A percentile compares a stretch with the other conserved stretches of the same genome.
phyloP scores from a whole-genome alignment of 2,329 filamentous ascomycete species.

The Scortechinia acanthostroma region DNA sequence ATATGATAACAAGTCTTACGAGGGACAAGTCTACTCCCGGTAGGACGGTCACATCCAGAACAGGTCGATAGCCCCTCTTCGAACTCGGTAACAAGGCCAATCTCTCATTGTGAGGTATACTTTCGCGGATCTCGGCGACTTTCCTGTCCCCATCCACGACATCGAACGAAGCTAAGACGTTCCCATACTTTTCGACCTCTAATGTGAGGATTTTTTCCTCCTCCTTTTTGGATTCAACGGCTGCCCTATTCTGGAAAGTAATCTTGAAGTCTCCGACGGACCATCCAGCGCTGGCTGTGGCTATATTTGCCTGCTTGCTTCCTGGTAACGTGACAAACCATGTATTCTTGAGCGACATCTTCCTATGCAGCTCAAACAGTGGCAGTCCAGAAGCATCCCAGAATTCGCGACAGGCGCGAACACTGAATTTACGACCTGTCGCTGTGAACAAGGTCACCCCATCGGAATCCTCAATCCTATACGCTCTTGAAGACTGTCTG shows the following conservation, averaged over 20 bases:
- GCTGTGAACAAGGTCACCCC: slow-evolving; percentile 12
- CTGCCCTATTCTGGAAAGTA: neutral
- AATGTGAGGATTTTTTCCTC: neutral
- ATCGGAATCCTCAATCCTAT: slow-evolving; percentile 5
- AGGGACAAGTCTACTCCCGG: neutral
- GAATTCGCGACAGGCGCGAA: slow-evolving; percentile 14
- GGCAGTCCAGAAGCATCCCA: slow-evolving; percentile 16
- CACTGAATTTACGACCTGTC: slow-evolving; percentile 12
- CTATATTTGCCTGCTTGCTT: neutral
- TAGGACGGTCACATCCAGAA: neutral
- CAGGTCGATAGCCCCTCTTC: neutral
- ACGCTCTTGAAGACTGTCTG: neutral
- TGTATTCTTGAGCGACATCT: too few species aligned
- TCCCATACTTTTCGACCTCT: neutral
- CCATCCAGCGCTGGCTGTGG: neutral
- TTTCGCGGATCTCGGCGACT: neutral
- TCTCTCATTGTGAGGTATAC: neutral
- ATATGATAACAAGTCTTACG: neutral
- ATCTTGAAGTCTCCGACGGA: neutral
- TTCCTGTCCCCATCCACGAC: neutral
- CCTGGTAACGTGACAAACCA: neutral
- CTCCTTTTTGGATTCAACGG: neutral
- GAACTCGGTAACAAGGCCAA: neutral
- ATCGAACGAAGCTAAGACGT: neutral
- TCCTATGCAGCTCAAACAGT: slow-evolving; percentile 11